phyloP scores from a whole-genome alignment of 2,329 filamentous ascomycete species.

The Fusarium anguioides region DNA sequence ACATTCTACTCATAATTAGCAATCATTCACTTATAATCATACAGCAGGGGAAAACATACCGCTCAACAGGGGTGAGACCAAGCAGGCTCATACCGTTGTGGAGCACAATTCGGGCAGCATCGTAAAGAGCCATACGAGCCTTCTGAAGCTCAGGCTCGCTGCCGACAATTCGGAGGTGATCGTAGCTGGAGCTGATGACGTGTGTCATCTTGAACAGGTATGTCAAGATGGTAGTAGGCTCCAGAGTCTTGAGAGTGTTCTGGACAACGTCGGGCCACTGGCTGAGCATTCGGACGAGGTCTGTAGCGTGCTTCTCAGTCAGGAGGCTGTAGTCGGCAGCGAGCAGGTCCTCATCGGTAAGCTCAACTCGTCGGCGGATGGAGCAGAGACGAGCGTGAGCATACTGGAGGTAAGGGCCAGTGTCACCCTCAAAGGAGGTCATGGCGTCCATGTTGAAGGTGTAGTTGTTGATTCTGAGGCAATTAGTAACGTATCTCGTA shows the following conservation, averaged over 20 bases:
- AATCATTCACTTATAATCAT: accelerated
- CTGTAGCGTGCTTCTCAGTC: constrained; percentile 76
- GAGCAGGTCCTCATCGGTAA: constrained; percentile 67
- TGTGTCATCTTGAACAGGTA: constrained; percentile 90
- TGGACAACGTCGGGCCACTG: constrained; percentile 88
- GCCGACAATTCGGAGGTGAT: constrained; percentile 84
- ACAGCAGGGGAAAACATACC: constrained; percentile 41
- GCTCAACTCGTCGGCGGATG: constrained; percentile 67
- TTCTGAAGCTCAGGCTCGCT: constrained; percentile 77
- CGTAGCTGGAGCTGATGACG: constrained; percentile 81
- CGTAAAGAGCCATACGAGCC: constrained; percentile 79
- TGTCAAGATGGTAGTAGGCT: constrained; percentile 69
- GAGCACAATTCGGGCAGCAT: constrained; percentile 78
- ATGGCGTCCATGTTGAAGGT: constrained; percentile 84
- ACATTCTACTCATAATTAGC: constrained; percentile 43
- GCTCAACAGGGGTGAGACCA: constrained; percentile 80
- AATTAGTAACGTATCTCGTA: background rate
- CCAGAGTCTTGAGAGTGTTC: constrained; percentile 86
- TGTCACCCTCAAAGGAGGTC: constrained; percentile 87
- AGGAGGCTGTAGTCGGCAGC: constrained; percentile 75
- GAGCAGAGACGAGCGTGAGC: constrained; percentile 78
- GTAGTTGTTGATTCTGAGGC: constrained; percentile 69
- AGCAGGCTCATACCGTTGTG: constrained; percentile 86
- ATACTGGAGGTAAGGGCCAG: constrained; percentile 86
- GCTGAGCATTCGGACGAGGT: constrained; percentile 79